These are phyloP conservation scores for Bauhinia variegata DNA, from an alignment of 306 rosid genomes.

Conservation along the genomic window DNA sequence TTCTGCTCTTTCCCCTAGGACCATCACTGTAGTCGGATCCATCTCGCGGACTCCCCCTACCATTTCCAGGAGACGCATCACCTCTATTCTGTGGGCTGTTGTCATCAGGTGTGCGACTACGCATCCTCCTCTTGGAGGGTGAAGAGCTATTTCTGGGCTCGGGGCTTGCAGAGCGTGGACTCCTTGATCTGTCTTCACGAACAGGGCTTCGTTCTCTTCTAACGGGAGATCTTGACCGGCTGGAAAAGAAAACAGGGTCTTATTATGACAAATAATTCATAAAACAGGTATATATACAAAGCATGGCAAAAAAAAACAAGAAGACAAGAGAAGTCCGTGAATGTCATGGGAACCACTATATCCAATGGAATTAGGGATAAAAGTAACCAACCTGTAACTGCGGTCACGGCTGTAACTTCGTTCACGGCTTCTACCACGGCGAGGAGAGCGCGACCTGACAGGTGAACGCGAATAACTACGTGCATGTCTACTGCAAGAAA, in stretches of 20 bases:
- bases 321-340: too few relatives aligned
- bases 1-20: constrained; percentile 54
- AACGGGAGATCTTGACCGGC: constrained; percentile 74
- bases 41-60: constrained; percentile 44
- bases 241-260: constrained; percentile 34
- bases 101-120: constrained; percentile 55
- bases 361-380: not conserved
- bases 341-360: too few relatives aligned
- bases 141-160: constrained; percentile 41
- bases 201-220: constrained; percentile 59
- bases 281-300: not conserved
- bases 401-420: constrained; percentile 74
- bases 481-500: constrained; percentile 47
- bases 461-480: constrained; percentile 59
- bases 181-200: constrained; percentile 55
- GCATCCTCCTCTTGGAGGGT: constrained; percentile 54
- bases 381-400: constrained; percentile 74
- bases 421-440: constrained; percentile 67
- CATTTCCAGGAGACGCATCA: constrained; percentile 53
- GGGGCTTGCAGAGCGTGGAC: constrained; percentile 52
- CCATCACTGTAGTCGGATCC: constrained; percentile 62
- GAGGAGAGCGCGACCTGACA: constrained; percentile 67
- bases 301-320: too few relatives aligned
- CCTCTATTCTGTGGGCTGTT: constrained; percentile 52
- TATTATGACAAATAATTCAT: not conserved